Percentiles rank a stretch among this genome's conserved stretches.
Conservation (phyloP, 139 green algal species). For the Coelastrella sp. region DNA sequence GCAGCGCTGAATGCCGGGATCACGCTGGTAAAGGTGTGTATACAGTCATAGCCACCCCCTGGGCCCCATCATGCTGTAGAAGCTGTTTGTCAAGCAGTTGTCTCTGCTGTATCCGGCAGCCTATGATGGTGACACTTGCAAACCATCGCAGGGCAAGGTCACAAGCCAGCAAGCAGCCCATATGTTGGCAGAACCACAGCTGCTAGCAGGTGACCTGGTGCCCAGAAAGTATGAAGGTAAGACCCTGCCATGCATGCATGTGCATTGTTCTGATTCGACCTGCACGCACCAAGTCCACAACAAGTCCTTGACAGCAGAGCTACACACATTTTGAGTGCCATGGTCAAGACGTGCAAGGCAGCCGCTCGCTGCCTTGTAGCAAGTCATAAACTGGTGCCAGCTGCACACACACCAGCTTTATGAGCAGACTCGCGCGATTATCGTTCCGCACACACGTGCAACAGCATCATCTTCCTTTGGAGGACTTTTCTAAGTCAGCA, state of each 20-base stretch:
- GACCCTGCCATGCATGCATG: not conserved
- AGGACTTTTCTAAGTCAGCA: not conserved
- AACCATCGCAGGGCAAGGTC: slow-evolving; percentile 49
- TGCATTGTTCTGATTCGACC: too few species aligned
- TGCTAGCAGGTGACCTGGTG: slow-evolving; percentile 67
- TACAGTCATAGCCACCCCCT: not conserved
- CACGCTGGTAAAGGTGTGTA: slow-evolving; percentile 10
- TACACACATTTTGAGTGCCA: too few species aligned
- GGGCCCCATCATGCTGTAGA: not conserved
- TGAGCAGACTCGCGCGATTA: too few species aligned
- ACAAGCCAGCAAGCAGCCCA: slow-evolving; percentile 53
- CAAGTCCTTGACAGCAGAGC: too few species aligned
- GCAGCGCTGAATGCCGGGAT: slow-evolving; percentile 1
- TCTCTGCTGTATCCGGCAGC: not conserved
- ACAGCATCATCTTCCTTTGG: too few species aligned
- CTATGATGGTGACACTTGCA: too few species aligned
- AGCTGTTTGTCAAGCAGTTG: not conserved
- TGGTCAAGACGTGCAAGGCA: too few species aligned
- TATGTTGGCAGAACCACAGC: slow-evolving; percentile 48
- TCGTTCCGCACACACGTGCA: too few species aligned
- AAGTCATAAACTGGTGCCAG: too few species aligned
- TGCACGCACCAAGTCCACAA: too few species aligned
- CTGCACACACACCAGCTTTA: too few species aligned
- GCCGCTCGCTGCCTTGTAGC: too few species aligned
- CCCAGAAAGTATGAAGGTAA: slow-evolving; percentile 73